Base-by-base conservation (phyloP, 2,329 filamentous ascomycete species). In the Zopfia rhizophila region DNA sequence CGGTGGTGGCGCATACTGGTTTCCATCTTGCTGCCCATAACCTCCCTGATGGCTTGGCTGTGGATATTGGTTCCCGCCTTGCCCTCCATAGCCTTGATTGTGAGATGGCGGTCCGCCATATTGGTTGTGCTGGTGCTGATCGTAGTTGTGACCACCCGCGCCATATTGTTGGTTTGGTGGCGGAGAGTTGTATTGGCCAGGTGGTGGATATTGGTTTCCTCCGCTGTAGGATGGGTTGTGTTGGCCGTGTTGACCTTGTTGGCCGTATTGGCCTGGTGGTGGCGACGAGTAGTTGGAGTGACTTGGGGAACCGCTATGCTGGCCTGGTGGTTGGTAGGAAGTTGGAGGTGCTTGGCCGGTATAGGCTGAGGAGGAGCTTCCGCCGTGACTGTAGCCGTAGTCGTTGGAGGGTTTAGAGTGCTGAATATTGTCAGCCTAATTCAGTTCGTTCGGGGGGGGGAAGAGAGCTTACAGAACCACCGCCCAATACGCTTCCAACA, bases 321-420 rank as follows among this genome's bases (percentile, higher is more conserved):
- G 60, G 10, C 59, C 60, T 7, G 55, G 55, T 14, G 77, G 72
- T 58, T 85, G 81, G 65, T 87, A 87, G 5, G 82, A 79, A 11
- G 79, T 69, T n/a, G 83, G 81, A 10, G 87, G 87, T 27, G 85
- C 83, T 45, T 82, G 77, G 43, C 85, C 86, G 49, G 75, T 79
- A 66, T 89, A 90, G 25, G 78, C 67, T 30, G 62, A 60, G 3
- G 61, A 58, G 16, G 80, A 75, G 30, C 78, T 79, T 3, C 76
- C 68, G 79, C 74, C 45, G 78, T 82, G 21, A 76, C 70, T 86
- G 63, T 82, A 90, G 61, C 80, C 82, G 53, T 84, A 70, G 48
- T 80, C 82, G 56, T 60, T 58, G 7, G 51, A 78, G 48, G 75
- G 74, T 50, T 69, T 66, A 53, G 55, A 61, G 28, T 69, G 63